These are phyloP conservation scores for Diaporthe sp. DNA, from an alignment of 2,329 filamentous ascomycete genomes.

Conservation along the genomic window DNA sequence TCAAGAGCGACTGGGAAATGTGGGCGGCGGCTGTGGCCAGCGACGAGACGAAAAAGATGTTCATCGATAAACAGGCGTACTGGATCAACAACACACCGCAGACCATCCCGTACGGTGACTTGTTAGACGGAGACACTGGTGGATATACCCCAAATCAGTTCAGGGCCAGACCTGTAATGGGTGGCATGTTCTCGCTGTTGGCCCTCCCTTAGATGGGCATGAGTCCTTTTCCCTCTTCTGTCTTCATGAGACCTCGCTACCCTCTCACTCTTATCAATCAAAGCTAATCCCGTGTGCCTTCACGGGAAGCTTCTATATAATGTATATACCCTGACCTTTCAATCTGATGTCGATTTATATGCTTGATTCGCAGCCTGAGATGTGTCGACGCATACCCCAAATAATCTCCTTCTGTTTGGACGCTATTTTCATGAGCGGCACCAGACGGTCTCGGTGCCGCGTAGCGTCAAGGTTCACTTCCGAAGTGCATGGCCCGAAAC, in stretches of 20 bases:
- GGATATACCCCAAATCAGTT: slow-evolving; percentile 77
- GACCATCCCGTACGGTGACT: slow-evolving; percentile 78
- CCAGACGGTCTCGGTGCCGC: background rate
- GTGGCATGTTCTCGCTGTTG: slow-evolving; percentile 84
- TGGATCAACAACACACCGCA: slow-evolving; percentile 75
- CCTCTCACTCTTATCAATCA: background rate
- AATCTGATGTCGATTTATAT: background rate
- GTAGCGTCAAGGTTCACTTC: background rate
- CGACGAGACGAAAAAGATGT: slow-evolving; percentile 70
- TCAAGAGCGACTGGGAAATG: slow-evolving; percentile 90
- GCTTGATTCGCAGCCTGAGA: background rate
- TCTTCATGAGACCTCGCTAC: background rate
- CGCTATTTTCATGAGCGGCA: too few species aligned
- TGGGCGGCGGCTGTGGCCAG: slow-evolving; percentile 83
- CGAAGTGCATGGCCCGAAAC: too few species aligned
- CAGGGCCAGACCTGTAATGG: slow-evolving; percentile 83
- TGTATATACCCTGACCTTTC: background rate
- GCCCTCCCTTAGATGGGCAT: slow-evolving; percentile 62
- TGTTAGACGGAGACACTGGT: slow-evolving; percentile 80
- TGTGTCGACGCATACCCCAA: too few species aligned
- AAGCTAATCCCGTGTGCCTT: background rate
- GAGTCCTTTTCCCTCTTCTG: too few species aligned
- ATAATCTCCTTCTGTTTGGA: too few species aligned
- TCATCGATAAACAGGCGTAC: slow-evolving; percentile 76
- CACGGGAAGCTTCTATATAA: background rate